Conservation (phyloP, 208 protist genomes). For the Novymonas esmeraldas region DNA sequence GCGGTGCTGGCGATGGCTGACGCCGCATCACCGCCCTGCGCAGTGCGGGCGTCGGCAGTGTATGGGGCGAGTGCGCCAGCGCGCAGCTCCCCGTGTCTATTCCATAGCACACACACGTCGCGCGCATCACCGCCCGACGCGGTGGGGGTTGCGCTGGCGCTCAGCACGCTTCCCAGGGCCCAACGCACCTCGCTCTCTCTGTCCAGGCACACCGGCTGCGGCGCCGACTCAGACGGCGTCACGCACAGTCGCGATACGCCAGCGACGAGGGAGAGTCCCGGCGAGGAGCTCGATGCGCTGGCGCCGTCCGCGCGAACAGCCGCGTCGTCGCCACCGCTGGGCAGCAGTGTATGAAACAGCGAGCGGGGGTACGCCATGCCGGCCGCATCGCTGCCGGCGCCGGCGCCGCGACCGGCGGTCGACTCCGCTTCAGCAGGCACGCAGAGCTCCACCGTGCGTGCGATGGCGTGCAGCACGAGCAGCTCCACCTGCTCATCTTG, state of each 20-base stretch:
- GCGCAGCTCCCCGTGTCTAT: conserved; percentile 56
- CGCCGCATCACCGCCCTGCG: neutral
- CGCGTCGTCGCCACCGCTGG: neutral
- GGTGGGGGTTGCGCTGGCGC: neutral
- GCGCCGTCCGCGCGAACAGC: neutral
- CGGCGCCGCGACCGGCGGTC: no score
- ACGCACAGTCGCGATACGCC: conserved; percentile 11
- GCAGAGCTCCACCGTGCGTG: conserved; percentile 15
- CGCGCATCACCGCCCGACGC: conserved; percentile 1
- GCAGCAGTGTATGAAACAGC: conserved; percentile 8
- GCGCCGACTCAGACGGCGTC: conserved; percentile 10
- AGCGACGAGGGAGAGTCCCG: neutral
- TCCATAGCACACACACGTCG: conserved; percentile 49
- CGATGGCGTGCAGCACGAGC: conserved; percentile 55
- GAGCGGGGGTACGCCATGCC: neutral
- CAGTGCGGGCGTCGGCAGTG: neutral
- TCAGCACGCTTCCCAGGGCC: conserved; percentile 14
- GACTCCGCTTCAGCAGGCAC: conserved; percentile 5
- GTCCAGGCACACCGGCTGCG: conserved; percentile 11
- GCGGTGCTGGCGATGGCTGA: neutral
- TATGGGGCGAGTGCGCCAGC: conserved; percentile 11
- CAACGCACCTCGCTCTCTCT: conserved; percentile 6
- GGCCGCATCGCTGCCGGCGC: neutral
- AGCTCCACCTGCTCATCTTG: conserved; percentile 60
- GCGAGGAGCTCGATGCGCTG: neutral